Base-by-base conservation (phyloP, 805 yeast species). In the Yarrowia keelungensis region DNA sequence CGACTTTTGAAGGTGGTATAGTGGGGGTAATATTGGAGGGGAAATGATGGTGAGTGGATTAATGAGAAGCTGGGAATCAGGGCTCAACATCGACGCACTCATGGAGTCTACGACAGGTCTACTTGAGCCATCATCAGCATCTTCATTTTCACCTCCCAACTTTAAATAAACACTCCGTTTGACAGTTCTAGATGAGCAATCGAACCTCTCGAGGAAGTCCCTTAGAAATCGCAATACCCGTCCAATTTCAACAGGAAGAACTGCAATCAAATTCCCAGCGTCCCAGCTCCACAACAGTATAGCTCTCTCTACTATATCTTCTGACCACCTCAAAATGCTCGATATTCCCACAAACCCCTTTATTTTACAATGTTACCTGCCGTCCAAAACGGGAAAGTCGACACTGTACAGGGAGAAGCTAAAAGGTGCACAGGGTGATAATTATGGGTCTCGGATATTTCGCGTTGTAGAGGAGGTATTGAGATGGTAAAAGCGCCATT, bases 321-420 rank as follows among this genome's bases (percentile, higher is more conserved):
- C 32, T 26, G 4, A 5, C 32, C 3, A 26, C 32, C 7, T 5
- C 32, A 26, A 42, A n/a, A 42, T 19, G 15, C 12, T 8, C 56
- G 15, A 35, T 50, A n/a, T 51, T 51, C 58, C n/a, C 32, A 35
- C n/a, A 22, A 53, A 39, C 59, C 59, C 59, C 59, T 14, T 39
- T 36, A 14, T 35, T 3, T 19, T 19, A 5, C 26, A 7, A 39
- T 19, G 59, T 39, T 14, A 39, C 19, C 43, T 53, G 35, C 22
- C 16, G 26, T 53, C 58, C 58, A 14, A 53, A 53, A 38, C 26
- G 14, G 58, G 58, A n/a, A 53, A 38, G 43, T 11, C 43, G 35
- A 53, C 58, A 53, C 58, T 53, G 58, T 53, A 53, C 42, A 53
- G 58, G 58, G 43, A 38, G 36, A 53, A 53, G 45, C n/a, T 22